A percentile compares a stretch with the other conserved stretches of the same genome.
phyloP scores from a whole-genome alignment of 2,329 filamentous ascomycete species.

The Paracoccidioides brasiliensis region DNA sequence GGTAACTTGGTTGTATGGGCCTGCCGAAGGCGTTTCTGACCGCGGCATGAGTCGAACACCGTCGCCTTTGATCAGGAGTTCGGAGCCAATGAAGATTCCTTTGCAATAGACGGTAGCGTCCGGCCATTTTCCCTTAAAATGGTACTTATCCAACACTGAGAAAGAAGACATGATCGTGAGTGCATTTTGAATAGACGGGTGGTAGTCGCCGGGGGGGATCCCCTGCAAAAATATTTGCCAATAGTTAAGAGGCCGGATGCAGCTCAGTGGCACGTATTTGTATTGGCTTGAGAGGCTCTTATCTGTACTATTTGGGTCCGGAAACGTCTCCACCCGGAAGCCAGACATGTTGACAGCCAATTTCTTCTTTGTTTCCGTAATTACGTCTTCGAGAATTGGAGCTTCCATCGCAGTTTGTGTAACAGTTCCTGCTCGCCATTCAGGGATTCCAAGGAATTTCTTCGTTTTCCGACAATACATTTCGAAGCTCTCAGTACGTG shows the following conservation, averaged over 20 bases:
- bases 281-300: conserved; percentile 43
- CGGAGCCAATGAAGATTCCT: conserved; percentile 44
- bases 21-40: conserved; percentile 4
- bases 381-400: conserved; percentile 34
- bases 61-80: conserved; percentile 43
- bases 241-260: conserved; percentile 42
- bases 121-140: conserved; percentile 43
- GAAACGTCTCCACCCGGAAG: conserved; percentile 45
- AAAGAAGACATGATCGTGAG: conserved; percentile 41
- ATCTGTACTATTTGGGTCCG: conserved; percentile 37
- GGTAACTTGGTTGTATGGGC: conserved; percentile 20
- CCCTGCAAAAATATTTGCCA: conserved; percentile 39
- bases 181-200: conserved; percentile 43
- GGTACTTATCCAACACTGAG: conserved; percentile 39
- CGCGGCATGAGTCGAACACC: conserved; percentile 38
- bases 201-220: conserved; percentile 30
- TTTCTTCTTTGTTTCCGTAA: conserved; percentile 26
- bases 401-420: conserved; percentile 38
- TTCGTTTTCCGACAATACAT: conserved; percentile 23
- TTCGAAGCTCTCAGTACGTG: conserved; percentile 17
- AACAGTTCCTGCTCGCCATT: conserved; percentile 46
- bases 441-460: conserved; percentile 26
- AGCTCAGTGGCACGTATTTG: conserved; percentile 41
- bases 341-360: conserved; percentile 38
- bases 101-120: conserved; percentile 39